A percentile compares a stretch with the other conserved stretches of the same genome.
Conservation (phyloP, 2,329 filamentous ascomycete species). For the Diaporthe velutina region DNA sequence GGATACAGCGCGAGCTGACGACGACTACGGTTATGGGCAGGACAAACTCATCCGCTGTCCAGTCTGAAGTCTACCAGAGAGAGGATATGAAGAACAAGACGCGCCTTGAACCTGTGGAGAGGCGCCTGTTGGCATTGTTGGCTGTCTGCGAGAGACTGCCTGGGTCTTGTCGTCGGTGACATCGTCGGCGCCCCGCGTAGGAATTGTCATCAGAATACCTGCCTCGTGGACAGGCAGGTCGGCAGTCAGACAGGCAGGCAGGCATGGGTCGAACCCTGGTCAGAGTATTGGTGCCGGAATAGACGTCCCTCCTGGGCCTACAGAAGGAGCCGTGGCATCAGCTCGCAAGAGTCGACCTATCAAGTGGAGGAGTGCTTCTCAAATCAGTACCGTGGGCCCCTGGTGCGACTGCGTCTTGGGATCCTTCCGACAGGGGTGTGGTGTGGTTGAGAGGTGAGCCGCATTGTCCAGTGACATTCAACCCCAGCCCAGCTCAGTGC, state of each 20-base stretch:
- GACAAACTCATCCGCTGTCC: background rate
- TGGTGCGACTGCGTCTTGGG: background rate
- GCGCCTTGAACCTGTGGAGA: background rate
- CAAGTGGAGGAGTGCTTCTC: background rate
- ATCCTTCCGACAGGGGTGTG: background rate
- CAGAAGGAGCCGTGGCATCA: background rate
- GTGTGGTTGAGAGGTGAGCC: background rate
- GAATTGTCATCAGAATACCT: background rate
- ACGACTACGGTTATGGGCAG: background rate
- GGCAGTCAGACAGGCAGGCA: no score
- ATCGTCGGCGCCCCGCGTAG: background rate
- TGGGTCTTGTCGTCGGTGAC: background rate
- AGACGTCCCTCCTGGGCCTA: no score
- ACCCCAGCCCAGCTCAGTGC: background rate
- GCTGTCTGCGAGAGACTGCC: background rate
- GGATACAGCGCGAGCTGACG: background rate
- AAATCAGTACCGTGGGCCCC: background rate
- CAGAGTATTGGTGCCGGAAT: background rate
- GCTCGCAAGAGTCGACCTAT: constrained; percentile 8
- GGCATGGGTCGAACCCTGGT: background rate
- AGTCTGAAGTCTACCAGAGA: background rate
- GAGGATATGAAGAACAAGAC: background rate
- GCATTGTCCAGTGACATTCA: background rate
- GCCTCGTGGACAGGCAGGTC: background rate
- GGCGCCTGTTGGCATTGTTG: background rate